Evolutionary conservation across 2,329 filamentous ascomycete genomes (phyloP), one percentile per base, ranked within the genome.

Genomic region (Ascochyta viciae-villosae): DNA sequence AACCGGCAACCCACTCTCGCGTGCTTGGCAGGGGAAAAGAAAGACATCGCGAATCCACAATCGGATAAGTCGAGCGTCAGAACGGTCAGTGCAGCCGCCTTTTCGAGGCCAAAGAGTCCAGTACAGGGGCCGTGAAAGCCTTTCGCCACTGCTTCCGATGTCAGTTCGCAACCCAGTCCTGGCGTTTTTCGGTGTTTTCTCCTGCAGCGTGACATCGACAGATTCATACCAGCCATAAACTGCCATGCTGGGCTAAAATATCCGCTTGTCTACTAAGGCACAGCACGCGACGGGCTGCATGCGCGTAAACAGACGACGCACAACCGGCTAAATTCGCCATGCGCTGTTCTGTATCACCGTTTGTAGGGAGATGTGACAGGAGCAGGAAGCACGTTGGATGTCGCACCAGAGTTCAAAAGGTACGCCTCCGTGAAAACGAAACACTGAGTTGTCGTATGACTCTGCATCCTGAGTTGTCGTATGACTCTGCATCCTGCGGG

Each of bases 1-100:
- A 50, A 39, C 46, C 50, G 45, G 45, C 31, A 58, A 37, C 48
- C 58, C 60, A 60, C 62, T 49, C 41, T 54, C 26, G 50, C 26
- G 19, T 31, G 27, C 72, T 74, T 74, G 70, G 71, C 72, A 74
- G 71, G 72, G 66, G 67, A 65, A 54, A 59, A 49, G 41, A 44
- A 46, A 60, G 55, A 55, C 37, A 48, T 39, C 31, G 37, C 47
- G 24, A 42, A 46, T 42, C 53, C 53, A 56, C 33, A 47, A 34
- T 39, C 22, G 53, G 37, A 51, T 47, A 34, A n/a, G 33, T 33
- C 44, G 47, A 56, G 53, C 42, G 43, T n/a, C 47, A 47, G 26
- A 43, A 51, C 38, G 42, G 53, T 51, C 53, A 51, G 26, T 56
- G 53, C 53, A 24, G 48, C 33, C 40, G 15, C 53, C 40, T 38